A percentile compares a stretch with the other conserved stretches of the same genome.
Evolutionary conservation across 495 filamentous ascomycete genomes (phyloP).

Genomic region (Neurospora sp.): DNA sequence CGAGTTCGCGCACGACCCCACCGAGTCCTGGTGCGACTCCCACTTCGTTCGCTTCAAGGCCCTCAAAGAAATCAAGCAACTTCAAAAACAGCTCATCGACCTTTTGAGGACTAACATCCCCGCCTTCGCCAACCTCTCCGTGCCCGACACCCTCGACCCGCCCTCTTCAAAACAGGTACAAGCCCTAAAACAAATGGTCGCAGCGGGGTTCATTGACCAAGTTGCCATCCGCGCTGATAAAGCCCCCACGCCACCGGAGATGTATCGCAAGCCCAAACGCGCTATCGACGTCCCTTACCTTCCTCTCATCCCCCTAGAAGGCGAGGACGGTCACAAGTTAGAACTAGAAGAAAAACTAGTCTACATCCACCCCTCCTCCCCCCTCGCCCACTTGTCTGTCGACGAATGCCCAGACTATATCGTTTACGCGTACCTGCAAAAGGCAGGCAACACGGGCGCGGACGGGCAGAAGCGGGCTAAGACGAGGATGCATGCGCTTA

Average conservation of each 20-base stretch:
- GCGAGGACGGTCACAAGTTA: constrained; percentile 21
- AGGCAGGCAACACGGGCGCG: constrained; percentile 42
- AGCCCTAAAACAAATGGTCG: constrained; percentile 80
- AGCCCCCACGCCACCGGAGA: constrained; percentile 60
- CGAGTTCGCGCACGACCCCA: constrained; percentile 61
- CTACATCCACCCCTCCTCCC: constrained; percentile 79
- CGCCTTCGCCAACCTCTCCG: constrained; percentile 48
- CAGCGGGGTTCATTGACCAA: constrained; percentile 91
- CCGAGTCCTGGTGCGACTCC: constrained; percentile 60
- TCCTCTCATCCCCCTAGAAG: constrained; percentile 65
- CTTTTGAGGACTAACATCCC: constrained; percentile 70
- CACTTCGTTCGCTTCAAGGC: constrained; percentile 81
- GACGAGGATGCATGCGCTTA: constrained; percentile 83
- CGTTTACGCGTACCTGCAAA: constrained; percentile 77
- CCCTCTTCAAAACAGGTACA: constrained; percentile 65
- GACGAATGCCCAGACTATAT: constrained; percentile 74
- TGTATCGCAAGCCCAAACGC: constrained; percentile 58
- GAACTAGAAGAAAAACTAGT: constrained; percentile 43
- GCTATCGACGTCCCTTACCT: constrained; percentile 87
- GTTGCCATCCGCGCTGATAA: constrained; percentile 89
- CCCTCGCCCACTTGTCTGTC: constrained; percentile 59
- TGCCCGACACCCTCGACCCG: constrained; percentile 52
- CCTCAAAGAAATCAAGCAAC: constrained; percentile 74
- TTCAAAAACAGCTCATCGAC: constrained; percentile 70
- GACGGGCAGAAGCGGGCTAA: constrained; percentile 49